Conservation (phyloP, 2,329 filamentous ascomycete genomes). For the Hypoxylon sp. region DNA sequence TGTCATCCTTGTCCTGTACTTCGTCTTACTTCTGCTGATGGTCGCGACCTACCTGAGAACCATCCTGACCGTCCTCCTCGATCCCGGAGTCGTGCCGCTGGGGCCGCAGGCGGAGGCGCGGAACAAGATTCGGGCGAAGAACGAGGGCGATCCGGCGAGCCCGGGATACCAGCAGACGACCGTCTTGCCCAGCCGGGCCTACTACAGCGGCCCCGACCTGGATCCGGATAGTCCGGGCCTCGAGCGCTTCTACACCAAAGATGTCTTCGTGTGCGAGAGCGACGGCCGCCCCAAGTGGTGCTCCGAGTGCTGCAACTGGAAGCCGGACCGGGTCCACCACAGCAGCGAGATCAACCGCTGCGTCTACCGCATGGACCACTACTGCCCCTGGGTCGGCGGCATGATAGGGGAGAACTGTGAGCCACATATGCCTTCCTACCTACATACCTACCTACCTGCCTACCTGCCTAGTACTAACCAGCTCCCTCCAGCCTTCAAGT, state of each 20-base stretch:
- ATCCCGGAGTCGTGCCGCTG: slow-evolving; percentile 78
- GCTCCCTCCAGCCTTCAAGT: slow-evolving; percentile 75
- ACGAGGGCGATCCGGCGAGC: slow-evolving; percentile 40
- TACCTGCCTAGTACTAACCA: too few relatives aligned
- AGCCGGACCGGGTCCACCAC: slow-evolving; percentile 87
- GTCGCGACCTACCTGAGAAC: slow-evolving; percentile 75
- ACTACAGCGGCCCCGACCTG: slow-evolving; percentile 51
- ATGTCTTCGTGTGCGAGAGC: slow-evolving; percentile 82
- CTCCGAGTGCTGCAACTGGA: slow-evolving; percentile 83
- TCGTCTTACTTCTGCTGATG: slow-evolving; percentile 73
- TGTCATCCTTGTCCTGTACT: slow-evolving; percentile 76
- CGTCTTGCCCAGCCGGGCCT: slow-evolving; percentile 48
- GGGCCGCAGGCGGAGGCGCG: slow-evolving; percentile 52
- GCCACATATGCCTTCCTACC: too few relatives aligned
- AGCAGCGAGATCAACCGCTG: slow-evolving; percentile 83
- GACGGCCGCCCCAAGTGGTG: slow-evolving; percentile 91
- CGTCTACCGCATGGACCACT: slow-evolving; percentile 91
- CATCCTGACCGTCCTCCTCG: slow-evolving; percentile 69
- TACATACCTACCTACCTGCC: too few relatives aligned
- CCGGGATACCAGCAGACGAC: slow-evolving; percentile 27
- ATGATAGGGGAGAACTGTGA: slow-evolving; percentile 82
- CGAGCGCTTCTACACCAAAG: slow-evolving; percentile 80
- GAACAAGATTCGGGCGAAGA: too few relatives aligned
- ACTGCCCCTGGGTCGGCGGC: slow-evolving; percentile 96
- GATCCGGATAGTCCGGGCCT: slow-evolving; percentile 71